Conservation (phyloP, 176 grass and related monocot genomes). For the Microstegium vimineum region DNA sequence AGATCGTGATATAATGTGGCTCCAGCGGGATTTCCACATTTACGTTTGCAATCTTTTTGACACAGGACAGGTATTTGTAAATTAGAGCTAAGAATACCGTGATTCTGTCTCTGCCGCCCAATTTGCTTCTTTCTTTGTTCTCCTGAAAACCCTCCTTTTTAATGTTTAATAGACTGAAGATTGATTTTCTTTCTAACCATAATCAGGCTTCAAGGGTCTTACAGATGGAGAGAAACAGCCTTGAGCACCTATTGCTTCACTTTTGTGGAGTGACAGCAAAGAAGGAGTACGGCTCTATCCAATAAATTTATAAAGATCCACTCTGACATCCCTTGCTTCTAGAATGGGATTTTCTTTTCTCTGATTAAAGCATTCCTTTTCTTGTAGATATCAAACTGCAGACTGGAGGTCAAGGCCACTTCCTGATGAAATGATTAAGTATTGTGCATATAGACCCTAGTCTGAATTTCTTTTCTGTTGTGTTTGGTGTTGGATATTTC, state of each 20-base stretch:
- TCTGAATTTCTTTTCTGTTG: slow-evolving; percentile 14
- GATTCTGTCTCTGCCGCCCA: slow-evolving; percentile 9
- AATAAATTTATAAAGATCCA: not conserved
- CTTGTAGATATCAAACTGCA: slow-evolving; percentile 92
- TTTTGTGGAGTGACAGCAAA: slow-evolving; percentile 85
- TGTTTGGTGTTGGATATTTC: slow-evolving; percentile 12
- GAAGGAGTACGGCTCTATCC: slow-evolving; percentile 55
- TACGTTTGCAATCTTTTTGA: slow-evolving; percentile 96
- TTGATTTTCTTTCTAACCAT: slow-evolving; percentile 13
- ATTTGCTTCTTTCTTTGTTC: slow-evolving; percentile 17
- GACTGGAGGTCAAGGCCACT: slow-evolving; percentile 93
- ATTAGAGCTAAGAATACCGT: slow-evolving; percentile 1
- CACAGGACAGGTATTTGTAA: slow-evolving; percentile 77
- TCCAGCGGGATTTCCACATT: slow-evolving; percentile 84
- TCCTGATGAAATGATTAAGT: slow-evolving; percentile 95
- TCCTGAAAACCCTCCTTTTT: slow-evolving; percentile 12
- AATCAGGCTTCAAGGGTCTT: slow-evolving; percentile 86
- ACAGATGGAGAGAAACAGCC: slow-evolving; percentile 89
- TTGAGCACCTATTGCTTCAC: slow-evolving; percentile 81
- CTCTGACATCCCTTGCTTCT: slow-evolving; percentile 14
- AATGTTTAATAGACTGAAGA: slow-evolving; percentile 20
- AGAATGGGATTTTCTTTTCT: slow-evolving; percentile 20
- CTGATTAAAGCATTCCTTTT: slow-evolving; percentile 24
- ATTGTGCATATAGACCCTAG: slow-evolving; percentile 32
- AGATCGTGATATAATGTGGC: slow-evolving; percentile 95